Conservation (phyloP, 2,329 filamentous ascomycete genomes). For the Bipolaris cookei region DNA sequence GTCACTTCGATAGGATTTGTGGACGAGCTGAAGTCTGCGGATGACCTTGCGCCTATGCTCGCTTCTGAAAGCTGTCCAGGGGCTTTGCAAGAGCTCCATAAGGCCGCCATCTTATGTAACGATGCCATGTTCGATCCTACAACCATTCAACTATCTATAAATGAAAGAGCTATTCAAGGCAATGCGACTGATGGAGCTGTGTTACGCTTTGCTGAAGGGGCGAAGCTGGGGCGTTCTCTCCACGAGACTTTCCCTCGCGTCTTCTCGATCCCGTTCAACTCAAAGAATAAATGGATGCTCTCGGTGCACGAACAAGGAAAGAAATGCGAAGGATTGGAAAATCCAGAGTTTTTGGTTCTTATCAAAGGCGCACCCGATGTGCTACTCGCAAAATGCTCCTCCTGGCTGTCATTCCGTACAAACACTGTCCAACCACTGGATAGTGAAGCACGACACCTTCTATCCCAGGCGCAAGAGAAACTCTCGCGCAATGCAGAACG, state of each 20-base stretch:
- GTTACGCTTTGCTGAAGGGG: neutral
- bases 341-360: neutral
- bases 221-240: neutral
- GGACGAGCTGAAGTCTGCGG: neutral
- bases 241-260: neutral
- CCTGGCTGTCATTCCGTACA: neutral
- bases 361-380: neutral
- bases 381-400: neutral
- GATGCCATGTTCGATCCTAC: slow-evolving; percentile 1
- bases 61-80: neutral
- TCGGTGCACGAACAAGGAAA: neutral
- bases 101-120: slow-evolving; percentile 1
- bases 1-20: neutral
- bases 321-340: neutral
- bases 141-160: neutral
- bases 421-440: neutral
- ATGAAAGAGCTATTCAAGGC: neutral
- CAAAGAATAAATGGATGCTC: slow-evolving; percentile 3
- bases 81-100: neutral
- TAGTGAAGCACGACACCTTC: neutral
- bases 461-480: neutral
- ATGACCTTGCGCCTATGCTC: neutral
- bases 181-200: neutral
- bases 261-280: neutral
- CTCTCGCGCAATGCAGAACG: slow-evolving; percentile 2